Evolutionary conservation across 306 rosid species (phyloP).

Genomic region (Coriaria nepalensis): DNA sequence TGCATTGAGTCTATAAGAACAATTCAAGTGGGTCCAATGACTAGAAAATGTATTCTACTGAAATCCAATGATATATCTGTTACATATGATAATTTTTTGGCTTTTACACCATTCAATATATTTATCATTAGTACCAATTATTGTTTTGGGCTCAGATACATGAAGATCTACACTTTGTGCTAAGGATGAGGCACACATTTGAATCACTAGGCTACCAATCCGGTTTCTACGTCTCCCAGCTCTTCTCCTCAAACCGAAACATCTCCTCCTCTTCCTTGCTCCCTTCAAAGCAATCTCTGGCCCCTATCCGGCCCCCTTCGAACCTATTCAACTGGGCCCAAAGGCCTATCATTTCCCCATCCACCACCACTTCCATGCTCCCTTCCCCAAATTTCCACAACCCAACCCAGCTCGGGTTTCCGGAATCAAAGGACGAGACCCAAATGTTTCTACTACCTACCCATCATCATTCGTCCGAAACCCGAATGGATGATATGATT

Average conservation of each 20-base stretch:
- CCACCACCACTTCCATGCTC: slow-evolving; percentile 49
- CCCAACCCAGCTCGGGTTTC: slow-evolving; percentile 44
- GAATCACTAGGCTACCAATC: slow-evolving; percentile 94
- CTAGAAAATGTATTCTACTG: too few relatives aligned
- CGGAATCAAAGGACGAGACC: slow-evolving; percentile 59
- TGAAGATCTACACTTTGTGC: slow-evolving; percentile 94
- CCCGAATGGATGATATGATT: slow-evolving; percentile 66
- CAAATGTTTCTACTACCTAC: slow-evolving; percentile 62
- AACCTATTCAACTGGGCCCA: slow-evolving; percentile 81
- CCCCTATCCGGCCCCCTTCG: slow-evolving; percentile 66
- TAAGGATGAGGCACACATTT: slow-evolving; percentile 98
- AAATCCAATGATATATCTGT: too few relatives aligned
- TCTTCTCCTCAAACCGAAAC: slow-evolving; percentile 81
- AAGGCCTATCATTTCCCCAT: slow-evolving; percentile 33
- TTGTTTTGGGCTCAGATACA: slow-evolving; percentile 42
- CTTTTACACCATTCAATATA: too few relatives aligned
- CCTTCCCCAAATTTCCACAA: slow-evolving; percentile 61
- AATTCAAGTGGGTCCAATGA: too few relatives aligned
- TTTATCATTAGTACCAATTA: not conserved
- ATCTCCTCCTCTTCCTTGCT: slow-evolving; percentile 40
- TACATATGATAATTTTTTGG: not conserved
- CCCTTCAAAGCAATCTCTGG: slow-evolving; percentile 57
- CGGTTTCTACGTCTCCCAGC: slow-evolving; percentile 86
- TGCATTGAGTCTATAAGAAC: not conserved
- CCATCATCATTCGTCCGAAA: slow-evolving; percentile 34